These are phyloP conservation scores for Gastrolobium villosum DNA, from an alignment of 306 rosid species.

Conservation along the genomic window DNA sequence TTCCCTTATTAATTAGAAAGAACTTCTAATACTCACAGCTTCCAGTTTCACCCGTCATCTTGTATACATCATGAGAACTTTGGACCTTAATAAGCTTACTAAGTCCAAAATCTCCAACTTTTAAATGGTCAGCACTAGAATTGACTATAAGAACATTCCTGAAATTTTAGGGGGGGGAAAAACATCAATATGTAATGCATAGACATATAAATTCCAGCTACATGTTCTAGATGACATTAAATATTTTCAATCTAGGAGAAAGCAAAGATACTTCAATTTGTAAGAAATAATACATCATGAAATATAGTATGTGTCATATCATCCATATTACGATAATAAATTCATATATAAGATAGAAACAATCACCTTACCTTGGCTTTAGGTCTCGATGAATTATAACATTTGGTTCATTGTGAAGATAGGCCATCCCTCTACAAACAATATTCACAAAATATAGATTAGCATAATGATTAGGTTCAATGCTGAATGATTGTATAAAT, in stretches of 20 bases:
- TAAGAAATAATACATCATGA: slow-evolving; percentile 14
- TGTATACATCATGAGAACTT: slow-evolving; percentile 86
- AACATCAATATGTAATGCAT: slow-evolving; percentile 31
- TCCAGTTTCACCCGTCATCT: slow-evolving; percentile 98
- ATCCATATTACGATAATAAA: not conserved
- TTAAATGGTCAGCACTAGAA: slow-evolving; percentile 87
- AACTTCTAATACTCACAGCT: slow-evolving; percentile 73
- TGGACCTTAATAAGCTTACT: slow-evolving; percentile 94
- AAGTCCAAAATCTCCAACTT: slow-evolving; percentile 94
- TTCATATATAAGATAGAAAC: slow-evolving; percentile 25
- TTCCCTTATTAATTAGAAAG: slow-evolving; percentile 30
- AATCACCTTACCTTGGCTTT: slow-evolving; percentile 79
- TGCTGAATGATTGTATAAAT: slow-evolving; percentile 30
- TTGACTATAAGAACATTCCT: slow-evolving; percentile 94
- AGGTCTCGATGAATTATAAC: slow-evolving; percentile 92
- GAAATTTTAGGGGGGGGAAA: slow-evolving; percentile 40
- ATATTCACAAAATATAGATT: slow-evolving; percentile 47
- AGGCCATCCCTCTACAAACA: slow-evolving; percentile 89
- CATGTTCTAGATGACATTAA: slow-evolving; percentile 31
- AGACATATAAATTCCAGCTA: slow-evolving; percentile 31
- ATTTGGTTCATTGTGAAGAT: slow-evolving; percentile 96
- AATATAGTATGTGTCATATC: slow-evolving; percentile 5
- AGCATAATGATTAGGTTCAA: slow-evolving; percentile 44
- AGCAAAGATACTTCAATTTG: slow-evolving; percentile 29
- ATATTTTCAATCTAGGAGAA: not conserved